Percentiles rank a stretch among this genome's conserved stretches.
These are phyloP conservation scores for Cladobotryum protrusum DNA, from an alignment of 2,329 filamentous ascomycete genomes.

Conservation along the genomic window DNA sequence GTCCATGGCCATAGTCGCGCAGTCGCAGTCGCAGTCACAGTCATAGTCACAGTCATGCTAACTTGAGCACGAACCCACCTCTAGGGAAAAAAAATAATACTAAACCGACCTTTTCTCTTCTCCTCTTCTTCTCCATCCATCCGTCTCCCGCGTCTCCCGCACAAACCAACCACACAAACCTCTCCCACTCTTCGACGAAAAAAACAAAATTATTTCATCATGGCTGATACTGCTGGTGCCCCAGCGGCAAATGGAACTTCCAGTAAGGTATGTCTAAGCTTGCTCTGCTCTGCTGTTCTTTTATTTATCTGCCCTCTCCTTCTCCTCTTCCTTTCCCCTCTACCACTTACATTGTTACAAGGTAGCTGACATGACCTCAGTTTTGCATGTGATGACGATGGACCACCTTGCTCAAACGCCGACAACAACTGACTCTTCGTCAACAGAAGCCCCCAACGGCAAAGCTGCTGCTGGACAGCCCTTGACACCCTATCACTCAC, in stretches of 20 bases:
- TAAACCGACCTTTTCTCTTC: background rate
- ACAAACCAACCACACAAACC: background rate
- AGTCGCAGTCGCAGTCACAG: no score
- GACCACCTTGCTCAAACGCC: constrained; percentile 53
- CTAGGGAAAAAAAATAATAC: no score
- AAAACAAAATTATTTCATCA: constrained; percentile 8
- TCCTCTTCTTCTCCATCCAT: background rate
- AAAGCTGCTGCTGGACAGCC: constrained; percentile 55
- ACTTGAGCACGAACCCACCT: no score
- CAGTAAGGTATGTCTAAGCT: constrained; percentile 43
- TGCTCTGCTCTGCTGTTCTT: constrained; percentile 3
- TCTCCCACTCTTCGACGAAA: background rate
- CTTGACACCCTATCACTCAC: constrained; percentile 64
- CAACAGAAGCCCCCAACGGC: constrained; percentile 40
- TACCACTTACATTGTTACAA: background rate
- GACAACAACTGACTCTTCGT: constrained; percentile 52
- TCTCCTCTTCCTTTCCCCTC: constrained; percentile 9
- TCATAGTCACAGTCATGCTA: no score
- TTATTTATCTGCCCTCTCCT: background rate
- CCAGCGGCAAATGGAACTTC: constrained; percentile 41
- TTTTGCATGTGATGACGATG: constrained; percentile 23
- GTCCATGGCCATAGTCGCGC: no score
- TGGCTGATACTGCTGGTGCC: constrained; percentile 27
- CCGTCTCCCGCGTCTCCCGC: background rate
- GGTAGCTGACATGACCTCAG: background rate